Conservation (phyloP, 2,329 filamentous ascomycete genomes). For the Pseudocercospora fuligena region DNA sequence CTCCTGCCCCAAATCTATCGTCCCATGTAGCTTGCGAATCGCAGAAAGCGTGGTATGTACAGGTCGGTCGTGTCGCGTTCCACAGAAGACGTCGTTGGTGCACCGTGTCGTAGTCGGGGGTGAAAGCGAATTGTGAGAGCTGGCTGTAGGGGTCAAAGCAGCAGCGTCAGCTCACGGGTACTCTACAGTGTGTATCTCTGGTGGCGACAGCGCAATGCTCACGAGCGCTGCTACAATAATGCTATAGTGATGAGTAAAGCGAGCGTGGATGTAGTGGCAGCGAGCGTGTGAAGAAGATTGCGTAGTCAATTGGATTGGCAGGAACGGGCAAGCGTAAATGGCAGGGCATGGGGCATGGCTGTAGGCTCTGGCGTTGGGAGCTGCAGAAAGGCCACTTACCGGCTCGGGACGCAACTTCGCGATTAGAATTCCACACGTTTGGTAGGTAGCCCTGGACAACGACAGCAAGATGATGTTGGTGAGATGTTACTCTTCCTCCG, state of each 20-base stretch:
- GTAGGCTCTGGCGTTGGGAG: too few species aligned
- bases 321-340: too few species aligned
- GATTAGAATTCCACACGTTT: neutral
- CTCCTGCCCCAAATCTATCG: constrained; percentile 16
- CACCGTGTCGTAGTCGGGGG: constrained; percentile 1
- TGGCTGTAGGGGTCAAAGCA: neutral
- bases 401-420: neutral
- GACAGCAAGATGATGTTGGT: neutral
- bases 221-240: neutral
- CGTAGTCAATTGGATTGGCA: neutral
- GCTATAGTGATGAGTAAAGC: neutral
- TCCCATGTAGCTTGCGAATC: constrained; percentile 21
- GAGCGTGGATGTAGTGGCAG: neutral
- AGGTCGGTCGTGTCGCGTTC: constrained; percentile 21
- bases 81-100: constrained; percentile 12
- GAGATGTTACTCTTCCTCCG: too few species aligned
- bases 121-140: neutral
- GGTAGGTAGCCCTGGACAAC: neutral
- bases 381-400: too few species aligned
- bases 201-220: neutral
- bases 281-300: neutral
- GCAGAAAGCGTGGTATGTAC: constrained; percentile 23
- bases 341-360: too few species aligned
- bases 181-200: neutral
- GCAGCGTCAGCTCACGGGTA: neutral